Base-by-base conservation (phyloP, 768 basidiomycete genomes). In the Cyclocybe aegerita region DNA sequence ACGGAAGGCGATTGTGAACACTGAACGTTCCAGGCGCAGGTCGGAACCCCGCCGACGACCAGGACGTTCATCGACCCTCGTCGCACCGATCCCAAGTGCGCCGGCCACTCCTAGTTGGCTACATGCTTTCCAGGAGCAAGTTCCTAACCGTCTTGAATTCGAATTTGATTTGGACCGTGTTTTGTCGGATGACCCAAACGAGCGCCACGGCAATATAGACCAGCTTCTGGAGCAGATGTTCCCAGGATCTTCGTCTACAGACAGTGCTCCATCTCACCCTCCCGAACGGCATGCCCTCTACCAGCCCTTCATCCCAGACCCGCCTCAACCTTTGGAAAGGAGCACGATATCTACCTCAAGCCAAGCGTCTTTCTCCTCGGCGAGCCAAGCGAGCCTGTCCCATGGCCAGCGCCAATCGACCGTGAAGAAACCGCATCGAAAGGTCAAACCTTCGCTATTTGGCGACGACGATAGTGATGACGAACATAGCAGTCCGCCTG, bases 1-100 rank as follows among this genome's bases (percentile, higher is more conserved):
- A 57, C 65, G 81, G 40, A 76, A 74, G 65, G 68, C 65, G 23
- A 55, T 70, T 9, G 76, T 78, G 12, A 62, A 64, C 17, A 65
- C 59, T 6, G 76, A 78, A 58, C 66, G 75, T 11, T 65, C 63
- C 36, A 67, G 65, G 42, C 62, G 72, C 16, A 60, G 66, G 36
- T 64, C 65, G 23, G 70, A 70, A 43, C 53, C 56, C 12, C 29
- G 47, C 10, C 36, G 41, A 36, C 47, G 55, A 7, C 55, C 55
- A 4, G 55, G 55, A 12, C 46, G 55, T 23, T 56, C 55, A n/a
- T 46, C 49, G 34, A 62, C 61, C 4, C 43, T 62, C 23, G 43
- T 62, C 10, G 61, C 61, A 1, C 61, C 59, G 9, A 53, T 44
- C 11, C 57, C 61, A 9, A 57, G 55, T 45, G 54, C 50, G 1